phyloP scores from a whole-genome alignment of 805 yeast genomes.

The Diddensiella transvaalensis region DNA sequence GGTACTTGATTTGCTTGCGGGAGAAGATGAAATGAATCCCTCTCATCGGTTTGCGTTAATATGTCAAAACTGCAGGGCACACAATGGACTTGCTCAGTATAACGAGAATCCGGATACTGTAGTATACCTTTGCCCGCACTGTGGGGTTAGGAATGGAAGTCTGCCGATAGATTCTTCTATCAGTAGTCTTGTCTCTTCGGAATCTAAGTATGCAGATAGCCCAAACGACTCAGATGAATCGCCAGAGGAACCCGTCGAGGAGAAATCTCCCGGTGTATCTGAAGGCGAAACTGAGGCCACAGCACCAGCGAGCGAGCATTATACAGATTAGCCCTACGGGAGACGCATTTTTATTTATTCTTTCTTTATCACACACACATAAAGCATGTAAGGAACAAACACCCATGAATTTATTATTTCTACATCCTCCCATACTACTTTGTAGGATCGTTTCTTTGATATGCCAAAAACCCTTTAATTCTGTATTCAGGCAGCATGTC shows the following conservation, averaged over 20 bases:
- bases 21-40: slow-evolving; percentile 61
- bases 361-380: no score
- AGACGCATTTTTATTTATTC: no score
- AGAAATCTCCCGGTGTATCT: no score
- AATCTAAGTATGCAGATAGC: no score
- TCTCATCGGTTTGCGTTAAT: slow-evolving; percentile 67
- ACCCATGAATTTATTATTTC: no score
- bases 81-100: slow-evolving; percentile 81
- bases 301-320: no score
- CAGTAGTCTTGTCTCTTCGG: no score
- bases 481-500: slow-evolving; percentile 69
- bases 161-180: no score
- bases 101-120: slow-evolving; percentile 51
- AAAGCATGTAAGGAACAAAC: no score
- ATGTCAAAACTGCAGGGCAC: slow-evolving; percentile 60
- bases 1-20: slow-evolving; percentile 44
- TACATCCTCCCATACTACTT: no score
- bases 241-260: background rate
- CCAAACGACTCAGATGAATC: background rate
- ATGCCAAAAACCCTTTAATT: slow-evolving; percentile 73
- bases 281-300: no score
- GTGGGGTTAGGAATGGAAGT: slow-evolving; percentile 31
- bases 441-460: slow-evolving; percentile 83
- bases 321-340: no score
- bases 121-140: slow-evolving; percentile 59